Evolutionary conservation across 202 grass and related monocot genomes (phyloP), one percentile per base, ranked within the genome.

Genomic region (Schoenoplectus triqueter): DNA sequence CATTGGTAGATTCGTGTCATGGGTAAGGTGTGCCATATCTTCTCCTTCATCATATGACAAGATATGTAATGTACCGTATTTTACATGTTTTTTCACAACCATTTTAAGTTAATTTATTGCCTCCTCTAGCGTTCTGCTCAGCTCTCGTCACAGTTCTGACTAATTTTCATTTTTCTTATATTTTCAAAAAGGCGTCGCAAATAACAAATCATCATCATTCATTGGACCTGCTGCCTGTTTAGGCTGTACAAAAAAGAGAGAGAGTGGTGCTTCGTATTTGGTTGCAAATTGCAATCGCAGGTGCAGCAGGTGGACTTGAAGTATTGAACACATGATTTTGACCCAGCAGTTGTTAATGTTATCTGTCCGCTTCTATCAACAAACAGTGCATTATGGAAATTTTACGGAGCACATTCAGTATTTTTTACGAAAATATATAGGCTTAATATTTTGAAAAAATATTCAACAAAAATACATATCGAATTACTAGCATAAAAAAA

Each of bases 21-120:
- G 73, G 11, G 21, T 57, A 77, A 41, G 51, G 13, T 57, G 51
- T 59, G 51, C 10, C 18, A 78, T 59, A 79, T 5, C 18, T 59
- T 59, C 60, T 79, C 55, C 56, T 77, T 73, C 46, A 73, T 40
- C 14, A 75, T 31, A 31, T 75, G 74, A 60, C 31, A 60, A 78
- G 31, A 60, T 60, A 18, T n/a, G 31, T 31, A 31, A 31, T 31
- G 54, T 61, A 6, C 52, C 19, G 10, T 76, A 48, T 78, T 73
- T 22, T 76, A 17, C 56, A 45, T 42, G 52, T 41, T 78, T 60
- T 78, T 59, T 14, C 1, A 9, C 52, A 61, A 78, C 39, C 51
- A 60, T 77, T 70, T 68, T 13, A 65, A 5, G 20, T 65, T 31
- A 22, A 31, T 22, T 10, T 20, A 64, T 64, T 13, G 1, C 41